These are phyloP conservation scores for Aquilaria yunnanensis DNA, from an alignment of 345 rosid species.

Conservation along the genomic window DNA sequence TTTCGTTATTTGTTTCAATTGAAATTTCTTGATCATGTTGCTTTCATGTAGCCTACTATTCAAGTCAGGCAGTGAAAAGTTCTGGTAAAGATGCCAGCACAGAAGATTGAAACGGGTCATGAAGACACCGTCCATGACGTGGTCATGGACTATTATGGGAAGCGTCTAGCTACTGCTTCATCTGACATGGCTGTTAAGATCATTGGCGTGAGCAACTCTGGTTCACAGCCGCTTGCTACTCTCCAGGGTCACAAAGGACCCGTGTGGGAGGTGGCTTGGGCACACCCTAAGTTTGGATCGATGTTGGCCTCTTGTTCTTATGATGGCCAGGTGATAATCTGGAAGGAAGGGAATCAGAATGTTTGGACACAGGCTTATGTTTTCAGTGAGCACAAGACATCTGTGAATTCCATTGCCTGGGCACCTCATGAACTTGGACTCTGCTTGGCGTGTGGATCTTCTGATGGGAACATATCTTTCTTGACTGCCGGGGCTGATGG, in stretches of 20 bases:
- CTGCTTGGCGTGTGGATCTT: conserved; percentile 60
- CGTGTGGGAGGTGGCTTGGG: conserved; percentile 66
- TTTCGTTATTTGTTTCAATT: no score
- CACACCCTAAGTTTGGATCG: conserved; percentile 58
- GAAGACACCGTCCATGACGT: conserved; percentile 52
- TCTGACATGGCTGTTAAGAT: conserved; percentile 53
- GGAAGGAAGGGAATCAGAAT: conserved; percentile 62
- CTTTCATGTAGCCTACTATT: no score
- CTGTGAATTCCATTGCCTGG: conserved; percentile 65
- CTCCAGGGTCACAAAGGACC: conserved; percentile 59
- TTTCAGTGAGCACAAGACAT: conserved; percentile 50
- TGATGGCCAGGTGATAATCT: conserved; percentile 57
- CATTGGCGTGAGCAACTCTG: conserved; percentile 38
- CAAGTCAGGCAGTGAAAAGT: no score
- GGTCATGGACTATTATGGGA: conserved; percentile 63
- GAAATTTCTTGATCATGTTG: no score
- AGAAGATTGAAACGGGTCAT: conserved; percentile 56
- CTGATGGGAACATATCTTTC: conserved; percentile 58
- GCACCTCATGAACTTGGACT: conserved; percentile 71
- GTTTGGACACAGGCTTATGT: conserved; percentile 53
- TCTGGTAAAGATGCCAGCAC: conserved; percentile 39
- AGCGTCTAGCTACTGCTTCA: conserved; percentile 55
- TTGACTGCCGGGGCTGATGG: conserved; percentile 51
- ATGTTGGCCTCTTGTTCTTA: conserved; percentile 62
- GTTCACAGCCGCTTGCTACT: conserved; percentile 46